Conservation (phyloP, 768 basidiomycete genomes). For the Termitomyces sp. region DNA sequence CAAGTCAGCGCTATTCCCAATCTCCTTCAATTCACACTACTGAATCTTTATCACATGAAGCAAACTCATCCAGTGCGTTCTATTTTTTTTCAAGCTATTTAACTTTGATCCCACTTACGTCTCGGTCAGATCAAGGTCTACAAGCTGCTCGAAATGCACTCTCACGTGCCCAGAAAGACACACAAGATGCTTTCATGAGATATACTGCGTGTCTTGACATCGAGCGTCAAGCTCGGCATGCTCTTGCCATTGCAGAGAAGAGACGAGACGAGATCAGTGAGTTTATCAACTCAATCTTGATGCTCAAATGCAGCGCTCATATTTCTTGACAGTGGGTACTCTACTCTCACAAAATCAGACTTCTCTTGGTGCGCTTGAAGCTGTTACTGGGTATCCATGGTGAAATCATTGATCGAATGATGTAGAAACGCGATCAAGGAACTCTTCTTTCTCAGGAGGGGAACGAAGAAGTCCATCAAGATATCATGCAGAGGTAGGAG, state of each 20-base stretch:
- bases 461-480: conserved; percentile 45
- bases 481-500: conserved; percentile 43
- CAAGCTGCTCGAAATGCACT: conserved; percentile 60
- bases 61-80: conserved; percentile 56
- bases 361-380: conserved; percentile 26
- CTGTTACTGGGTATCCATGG: conserved; percentile 15
- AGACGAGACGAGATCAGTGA: conserved; percentile 66
- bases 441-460: conserved; percentile 51
- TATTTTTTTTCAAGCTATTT: conserved; percentile 1
- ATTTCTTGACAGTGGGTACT: conserved; percentile 39
- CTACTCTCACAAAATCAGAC: conserved; percentile 47
- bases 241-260: conserved; percentile 63
- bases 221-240: conserved; percentile 64
- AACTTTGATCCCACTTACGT: conserved; percentile 15
- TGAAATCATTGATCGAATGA: conserved; percentile 17
- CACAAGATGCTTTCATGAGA: conserved; percentile 67
- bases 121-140: conserved; percentile 53
- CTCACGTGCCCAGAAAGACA: conserved; percentile 66
- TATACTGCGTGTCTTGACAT: conserved; percentile 70
- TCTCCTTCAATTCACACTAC: conserved; percentile 51
- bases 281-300: conserved; percentile 18
- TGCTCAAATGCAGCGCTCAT: conserved; percentile 13
- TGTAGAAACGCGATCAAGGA: conserved; percentile 45
- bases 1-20: conserved; percentile 42
- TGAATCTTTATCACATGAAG: conserved; percentile 58